Evolutionary conservation across 2,329 filamentous ascomycete genomes (phyloP).

Genomic region (Diaporthe sp.): DNA sequence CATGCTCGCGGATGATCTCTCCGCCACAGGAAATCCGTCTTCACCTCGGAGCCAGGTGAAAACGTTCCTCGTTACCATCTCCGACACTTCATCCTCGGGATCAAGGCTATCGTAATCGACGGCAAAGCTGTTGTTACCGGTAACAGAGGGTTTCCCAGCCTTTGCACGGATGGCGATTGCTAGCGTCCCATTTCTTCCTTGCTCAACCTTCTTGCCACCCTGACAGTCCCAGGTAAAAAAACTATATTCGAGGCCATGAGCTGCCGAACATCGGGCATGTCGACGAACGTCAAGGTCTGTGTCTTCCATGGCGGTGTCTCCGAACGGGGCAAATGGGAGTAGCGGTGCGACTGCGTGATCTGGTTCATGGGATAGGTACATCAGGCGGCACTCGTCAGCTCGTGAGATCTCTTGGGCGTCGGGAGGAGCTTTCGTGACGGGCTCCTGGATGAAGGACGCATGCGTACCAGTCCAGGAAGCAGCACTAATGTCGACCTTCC

Average conservation of each 20-base stretch:
- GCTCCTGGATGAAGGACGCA: constrained; percentile 16
- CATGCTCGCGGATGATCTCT: constrained; percentile 17
- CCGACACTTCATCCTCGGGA: constrained; percentile 17
- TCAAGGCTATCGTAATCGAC: constrained; percentile 16
- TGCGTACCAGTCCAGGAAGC: constrained; percentile 10
- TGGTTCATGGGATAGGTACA: constrained; percentile 3
- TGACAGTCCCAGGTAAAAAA: constrained; percentile 17
- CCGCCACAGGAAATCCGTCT: constrained; percentile 17
- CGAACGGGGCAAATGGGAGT: constrained; percentile 7
- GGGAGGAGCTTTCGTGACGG: background rate
- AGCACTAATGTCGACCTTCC: constrained; percentile 10
- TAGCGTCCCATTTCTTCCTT: background rate
- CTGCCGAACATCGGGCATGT: constrained; percentile 20
- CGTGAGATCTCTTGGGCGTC: constrained; percentile 10
- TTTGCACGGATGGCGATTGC: background rate
- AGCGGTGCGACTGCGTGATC: constrained; percentile 18
- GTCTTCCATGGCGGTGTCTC: constrained; percentile 12
- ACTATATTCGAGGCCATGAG: constrained; percentile 3
- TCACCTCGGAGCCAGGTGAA: constrained; percentile 14
- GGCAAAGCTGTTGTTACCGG: background rate
- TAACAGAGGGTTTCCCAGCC: background rate
- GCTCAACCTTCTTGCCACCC: constrained; percentile 11
- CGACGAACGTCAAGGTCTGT: constrained; percentile 25
- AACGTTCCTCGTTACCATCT: constrained; percentile 21
- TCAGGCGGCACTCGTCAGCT: constrained; percentile 23